Conservation (phyloP, 164 flowering plant species). For the Aristolochia californica region DNA sequence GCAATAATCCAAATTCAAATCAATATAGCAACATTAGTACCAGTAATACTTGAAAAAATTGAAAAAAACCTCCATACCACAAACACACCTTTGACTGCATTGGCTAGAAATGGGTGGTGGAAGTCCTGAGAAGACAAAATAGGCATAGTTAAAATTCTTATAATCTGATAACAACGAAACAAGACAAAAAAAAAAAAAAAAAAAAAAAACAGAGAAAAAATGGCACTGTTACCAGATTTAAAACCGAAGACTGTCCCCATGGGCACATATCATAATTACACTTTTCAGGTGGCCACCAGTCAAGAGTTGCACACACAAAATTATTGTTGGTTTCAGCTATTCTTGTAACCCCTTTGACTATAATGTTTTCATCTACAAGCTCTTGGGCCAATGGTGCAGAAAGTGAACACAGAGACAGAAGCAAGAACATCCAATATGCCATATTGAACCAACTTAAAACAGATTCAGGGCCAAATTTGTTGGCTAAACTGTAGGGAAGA, state of each 20-base stretch:
- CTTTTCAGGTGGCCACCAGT: slow-evolving; percentile 95
- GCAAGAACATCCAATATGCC: slow-evolving; percentile 21
- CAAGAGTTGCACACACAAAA: slow-evolving; percentile 85
- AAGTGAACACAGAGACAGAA: slow-evolving; percentile 29
- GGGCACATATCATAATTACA: slow-evolving; percentile 76
- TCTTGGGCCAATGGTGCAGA: slow-evolving; percentile 33
- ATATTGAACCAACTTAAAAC: too few relatives aligned
- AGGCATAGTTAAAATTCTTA: background rate
- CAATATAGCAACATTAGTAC: background rate
- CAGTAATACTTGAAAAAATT: background rate
- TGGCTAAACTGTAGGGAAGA: too few relatives aligned
- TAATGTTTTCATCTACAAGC: slow-evolving; percentile 22
- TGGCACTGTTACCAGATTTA: slow-evolving; percentile 41
- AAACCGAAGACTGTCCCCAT: slow-evolving; percentile 56
- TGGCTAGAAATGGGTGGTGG: slow-evolving; percentile 55
- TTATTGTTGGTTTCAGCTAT: slow-evolving; percentile 51
- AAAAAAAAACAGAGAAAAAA: background rate
- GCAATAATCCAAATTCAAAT: slow-evolving; percentile 10
- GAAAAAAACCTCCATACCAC: background rate
- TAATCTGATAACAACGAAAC: slow-evolving; percentile 3
- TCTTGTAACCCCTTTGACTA: slow-evolving; percentile 27
- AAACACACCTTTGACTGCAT: slow-evolving; percentile 58
- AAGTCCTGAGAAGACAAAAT: slow-evolving; percentile 41
- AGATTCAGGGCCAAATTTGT: too few relatives aligned
- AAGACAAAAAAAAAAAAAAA: background rate